phyloP scores from a whole-genome alignment of 2,329 filamentous ascomycete genomes.

The Paecilomyces fulvus region DNA sequence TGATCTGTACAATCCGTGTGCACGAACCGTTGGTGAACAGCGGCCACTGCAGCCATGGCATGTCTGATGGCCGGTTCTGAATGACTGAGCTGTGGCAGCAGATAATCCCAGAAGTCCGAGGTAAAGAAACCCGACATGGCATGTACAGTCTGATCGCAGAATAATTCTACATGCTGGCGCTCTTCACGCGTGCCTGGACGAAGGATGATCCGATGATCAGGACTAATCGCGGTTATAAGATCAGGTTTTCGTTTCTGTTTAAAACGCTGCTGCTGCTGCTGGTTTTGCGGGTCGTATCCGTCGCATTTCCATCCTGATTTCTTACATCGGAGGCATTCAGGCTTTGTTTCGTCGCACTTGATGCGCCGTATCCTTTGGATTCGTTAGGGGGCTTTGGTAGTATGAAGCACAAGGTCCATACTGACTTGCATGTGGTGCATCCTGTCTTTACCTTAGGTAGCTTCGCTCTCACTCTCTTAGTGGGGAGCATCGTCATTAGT shows the following conservation, averaged over 20 bases:
- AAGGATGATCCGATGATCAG: conserved; percentile 12
- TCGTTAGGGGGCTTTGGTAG: neutral
- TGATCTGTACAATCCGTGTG: neutral
- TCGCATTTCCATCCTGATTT: conserved; percentile 22
- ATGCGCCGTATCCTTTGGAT: neutral
- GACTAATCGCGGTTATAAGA: neutral
- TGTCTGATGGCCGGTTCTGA: conserved; percentile 42
- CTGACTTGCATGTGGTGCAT: neutral
- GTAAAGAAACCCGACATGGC: conserved; percentile 37
- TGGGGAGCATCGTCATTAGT: neutral
- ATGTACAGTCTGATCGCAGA: conserved; percentile 32
- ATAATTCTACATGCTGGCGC: conserved; percentile 32
- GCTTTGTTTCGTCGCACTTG: neutral
- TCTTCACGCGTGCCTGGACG: conserved; percentile 21
- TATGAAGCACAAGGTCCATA: neutral
- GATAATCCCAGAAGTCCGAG: conserved; percentile 19
- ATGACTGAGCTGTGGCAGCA: conserved; percentile 40
- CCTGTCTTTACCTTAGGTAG: neutral
- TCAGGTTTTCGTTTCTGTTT: neutral
- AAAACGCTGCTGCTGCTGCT: conserved; percentile 5
- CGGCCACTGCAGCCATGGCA: conserved; percentile 43
- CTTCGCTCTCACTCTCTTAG: neutral
- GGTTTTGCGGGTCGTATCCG: conserved; percentile 35
- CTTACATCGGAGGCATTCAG: neutral
- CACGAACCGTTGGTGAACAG: conserved; percentile 34